Evolutionary conservation across 2,329 filamentous ascomycete genomes (phyloP), one percentile per base, ranked within the genome.

Genomic region (Neonectria punicea): DNA sequence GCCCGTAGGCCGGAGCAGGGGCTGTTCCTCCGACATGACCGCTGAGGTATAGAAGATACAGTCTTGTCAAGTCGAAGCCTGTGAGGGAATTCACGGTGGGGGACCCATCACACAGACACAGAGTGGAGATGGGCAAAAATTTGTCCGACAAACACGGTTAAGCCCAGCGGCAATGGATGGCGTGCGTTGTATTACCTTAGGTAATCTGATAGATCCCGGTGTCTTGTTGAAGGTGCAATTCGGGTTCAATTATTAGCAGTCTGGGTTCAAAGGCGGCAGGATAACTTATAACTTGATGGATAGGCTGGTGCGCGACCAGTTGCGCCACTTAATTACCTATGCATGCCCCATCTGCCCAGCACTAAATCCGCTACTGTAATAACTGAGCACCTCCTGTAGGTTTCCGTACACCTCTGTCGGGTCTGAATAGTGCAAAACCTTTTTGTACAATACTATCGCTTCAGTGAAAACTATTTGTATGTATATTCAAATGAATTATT

Each of bases 1-100:
- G 13, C 13, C 54, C 11, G 13, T 25, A 5, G 54, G 54, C 28
- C 39, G 22, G 16, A 57, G 54, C 28, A 57, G 22, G 14, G 54
- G 41, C 41, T 57, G 54, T 47, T 57, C 54, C 22, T 57, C 54
- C 34, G 41, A 36, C 54, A 57, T 57, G 54, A 25, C 18, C 14
- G 2, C 16, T 25, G 46, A 49, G 14, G 22, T 16, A 16, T n/a
- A 25, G 11, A 5, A 25, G 25, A 25, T 18, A 8, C 9, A 10
- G 13, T 43, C 13, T 43, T 43, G 32, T 54, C 20, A 54, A 34
- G 32, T 25, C 39, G 51, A 53, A 20, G 50, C 25, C 20, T n/a
- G 20, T 49, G 44, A 32, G 28, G 49, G 28, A 13, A 20, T 34
- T 32, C 25, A 6, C 25, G 16, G 30, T 13, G n/a, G 49, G 16